A percentile compares a stretch with the other conserved stretches of the same genome.
Evolutionary conservation across 352 stramenopile genomes (phyloP).

Genomic region (Globisporangium polare): DNA sequence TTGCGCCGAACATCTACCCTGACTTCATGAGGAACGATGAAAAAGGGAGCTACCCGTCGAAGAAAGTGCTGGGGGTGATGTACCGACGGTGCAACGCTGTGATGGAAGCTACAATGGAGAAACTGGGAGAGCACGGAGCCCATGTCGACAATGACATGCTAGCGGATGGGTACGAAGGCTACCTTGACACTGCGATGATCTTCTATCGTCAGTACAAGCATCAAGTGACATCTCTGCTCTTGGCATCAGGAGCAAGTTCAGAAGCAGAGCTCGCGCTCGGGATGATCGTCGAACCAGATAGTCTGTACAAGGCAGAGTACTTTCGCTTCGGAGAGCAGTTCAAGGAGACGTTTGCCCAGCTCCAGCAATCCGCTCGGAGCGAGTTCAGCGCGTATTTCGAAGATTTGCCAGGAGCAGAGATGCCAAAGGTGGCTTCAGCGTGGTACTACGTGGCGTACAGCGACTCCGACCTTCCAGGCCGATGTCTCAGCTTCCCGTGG

Average conservation of each 20-base stretch:
- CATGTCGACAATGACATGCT: conserved; percentile 55
- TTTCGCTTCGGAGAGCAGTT: conserved; percentile 75
- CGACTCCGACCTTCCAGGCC: conserved; percentile 29
- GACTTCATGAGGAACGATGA: conserved; percentile 81
- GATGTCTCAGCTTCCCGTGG: conserved; percentile 68
- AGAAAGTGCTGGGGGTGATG: conserved; percentile 71
- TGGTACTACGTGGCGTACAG: conserved; percentile 68
- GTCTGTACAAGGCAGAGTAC: conserved; percentile 64
- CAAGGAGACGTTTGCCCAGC: conserved; percentile 53
- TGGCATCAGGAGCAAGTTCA: conserved; percentile 54
- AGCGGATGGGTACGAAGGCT: conserved; percentile 42
- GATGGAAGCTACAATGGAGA: conserved; percentile 35
- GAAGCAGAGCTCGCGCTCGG: conserved; percentile 73
- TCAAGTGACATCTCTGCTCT: conserved; percentile 40
- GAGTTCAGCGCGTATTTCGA: conserved; percentile 40
- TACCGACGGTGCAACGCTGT: conserved; percentile 62
- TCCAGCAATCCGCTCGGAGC: conserved; percentile 39
- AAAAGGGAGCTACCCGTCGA: conserved; percentile 60
- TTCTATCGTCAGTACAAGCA: conserved; percentile 73
- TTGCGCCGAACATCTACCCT: conserved; percentile 56
- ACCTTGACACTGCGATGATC: conserved; percentile 29
- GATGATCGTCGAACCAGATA: conserved; percentile 61
- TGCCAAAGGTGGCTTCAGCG: conserved; percentile 46
- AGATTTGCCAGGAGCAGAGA: conserved; percentile 16
- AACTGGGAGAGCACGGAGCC: conserved; percentile 12